Base-by-base conservation (phyloP, 495 filamentous ascomycete genomes). In the Tuber brumale region DNA sequence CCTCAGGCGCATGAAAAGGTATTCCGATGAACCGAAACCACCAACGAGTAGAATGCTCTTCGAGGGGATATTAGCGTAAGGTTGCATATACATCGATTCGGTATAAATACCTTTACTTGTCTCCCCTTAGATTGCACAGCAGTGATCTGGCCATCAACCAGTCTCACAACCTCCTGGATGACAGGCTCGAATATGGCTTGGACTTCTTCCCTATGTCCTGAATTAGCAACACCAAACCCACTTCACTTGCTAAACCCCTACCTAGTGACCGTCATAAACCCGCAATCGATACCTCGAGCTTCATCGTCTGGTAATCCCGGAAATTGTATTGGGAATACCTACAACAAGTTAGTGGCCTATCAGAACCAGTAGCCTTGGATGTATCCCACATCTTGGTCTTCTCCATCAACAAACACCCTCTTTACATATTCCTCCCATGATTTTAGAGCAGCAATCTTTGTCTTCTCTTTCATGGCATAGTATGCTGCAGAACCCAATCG, bases 361-460 rank as follows among this genome's bases (percentile, higher is more conserved):
- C 27, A 66, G 57, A 31, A 18, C 57, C 6, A 7, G 6, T 80
- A 74, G 8, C 81, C 84, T 3, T 85, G 79, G 74, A 82, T 84
- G 10, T 77, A 74, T 35, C 80, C 81, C 41, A 91, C 83, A 43
- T 77, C 76, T 74, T 83, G 79, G 46, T 83, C 81, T 70, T 92
- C 91, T 42, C 92, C 90, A 82, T 93, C 90, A 79, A 91, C 91
- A 80, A 92, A 93, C 76, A 91, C 92, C 16, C 89, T 87, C 83
- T 91, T 91, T n/a, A 92, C 89, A 74, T 90, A 91, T 81, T 92
- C 87, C 79, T 88, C 90, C 91, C 91, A 93, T 23, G 85, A 89
- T 83, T 87, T 90, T 14, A 82, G 72, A 14, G 77, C 80, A 1
- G 80, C 80, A 76, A 81, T 81, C 21, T 81, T 77, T 39, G 77